Percentiles rank a stretch among this genome's conserved stretches.
Conservation (phyloP, 2,329 filamentous ascomycete genomes). For the Zasmidium angulare region DNA sequence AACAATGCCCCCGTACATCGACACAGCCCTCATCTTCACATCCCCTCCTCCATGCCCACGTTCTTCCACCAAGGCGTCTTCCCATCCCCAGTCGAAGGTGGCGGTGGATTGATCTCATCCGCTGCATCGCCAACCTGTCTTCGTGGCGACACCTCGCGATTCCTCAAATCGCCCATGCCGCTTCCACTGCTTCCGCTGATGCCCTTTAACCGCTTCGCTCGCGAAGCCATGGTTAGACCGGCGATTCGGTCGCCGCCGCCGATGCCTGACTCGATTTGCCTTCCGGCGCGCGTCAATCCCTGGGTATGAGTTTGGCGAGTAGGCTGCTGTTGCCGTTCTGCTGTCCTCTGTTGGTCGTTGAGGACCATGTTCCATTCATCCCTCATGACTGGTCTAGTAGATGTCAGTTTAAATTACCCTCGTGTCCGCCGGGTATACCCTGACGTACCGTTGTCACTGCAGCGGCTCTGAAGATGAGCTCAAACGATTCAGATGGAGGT, state of each 20-base stretch:
- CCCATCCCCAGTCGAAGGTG: constrained; percentile 10
- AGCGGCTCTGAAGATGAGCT: constrained; percentile 94
- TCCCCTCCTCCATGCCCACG: constrained; percentile 51
- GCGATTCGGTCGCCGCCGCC: constrained; percentile 47
- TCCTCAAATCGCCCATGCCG: constrained; percentile 26
- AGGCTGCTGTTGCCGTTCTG: constrained; percentile 10
- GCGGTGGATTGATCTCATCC: constrained; percentile 64
- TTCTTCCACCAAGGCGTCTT: constrained; percentile 47
- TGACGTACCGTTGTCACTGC: constrained; percentile 85
- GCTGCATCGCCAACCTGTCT: constrained; percentile 89
- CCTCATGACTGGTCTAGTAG: constrained; percentile 73
- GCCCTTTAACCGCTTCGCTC: constrained; percentile 61
- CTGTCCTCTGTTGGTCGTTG: constrained; percentile 11
- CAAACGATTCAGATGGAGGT: constrained; percentile 93
- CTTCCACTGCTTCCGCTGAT: constrained; percentile 38
- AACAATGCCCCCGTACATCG: too few relatives aligned
- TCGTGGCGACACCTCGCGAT: constrained; percentile 72
- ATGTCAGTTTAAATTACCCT: background rate
- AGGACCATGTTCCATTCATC: constrained; percentile 53
- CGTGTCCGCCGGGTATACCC: too few relatives aligned
- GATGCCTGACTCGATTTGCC: constrained; percentile 24
- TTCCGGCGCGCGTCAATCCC: constrained; percentile 49
- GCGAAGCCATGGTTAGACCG: constrained; percentile 40
- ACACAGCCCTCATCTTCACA: constrained; percentile 29
- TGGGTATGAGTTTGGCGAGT: constrained; percentile 50